These are phyloP conservation scores for Meripilus lineatus DNA, from an alignment of 1,284 basidiomycete species.

Conservation along the genomic window DNA sequence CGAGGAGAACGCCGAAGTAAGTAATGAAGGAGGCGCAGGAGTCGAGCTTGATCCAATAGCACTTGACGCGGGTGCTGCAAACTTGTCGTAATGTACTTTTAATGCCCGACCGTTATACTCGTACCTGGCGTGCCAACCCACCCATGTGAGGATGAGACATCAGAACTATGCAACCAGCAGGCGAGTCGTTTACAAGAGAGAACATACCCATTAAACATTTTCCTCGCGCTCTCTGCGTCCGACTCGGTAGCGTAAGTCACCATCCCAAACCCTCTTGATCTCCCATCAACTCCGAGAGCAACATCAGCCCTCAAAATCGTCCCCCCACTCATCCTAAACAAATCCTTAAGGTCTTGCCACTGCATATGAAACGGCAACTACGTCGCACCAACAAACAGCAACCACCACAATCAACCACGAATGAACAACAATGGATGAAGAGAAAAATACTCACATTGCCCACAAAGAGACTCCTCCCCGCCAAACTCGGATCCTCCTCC, in stretches of 20 bases:
- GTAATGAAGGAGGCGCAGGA: slow-evolving; percentile 23
- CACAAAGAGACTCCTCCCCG: slow-evolving; percentile 62
- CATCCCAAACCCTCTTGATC: slow-evolving; percentile 85
- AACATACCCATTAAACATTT: slow-evolving; percentile 81
- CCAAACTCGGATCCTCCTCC: slow-evolving; percentile 4
- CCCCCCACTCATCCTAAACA: slow-evolving; percentile 79
- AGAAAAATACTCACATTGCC: slow-evolving; percentile 42
- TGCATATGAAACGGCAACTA: slow-evolving; percentile 95
- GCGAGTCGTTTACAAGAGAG: slow-evolving; percentile 2
- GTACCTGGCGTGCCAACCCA: slow-evolving; percentile 43
- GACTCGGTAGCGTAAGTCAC: slow-evolving; percentile 80
- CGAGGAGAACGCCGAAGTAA: neutral
- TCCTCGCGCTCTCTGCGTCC: slow-evolving; percentile 84
- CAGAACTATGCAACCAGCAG: too few relatives aligned
- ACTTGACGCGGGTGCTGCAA: neutral
- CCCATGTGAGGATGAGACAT: neutral
- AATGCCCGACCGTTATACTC: slow-evolving; percentile 82
- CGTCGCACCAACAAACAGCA: neutral
- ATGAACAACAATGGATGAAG: neutral
- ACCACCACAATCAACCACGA: neutral
- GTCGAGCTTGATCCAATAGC: slow-evolving; percentile 33
- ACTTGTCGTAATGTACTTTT: slow-evolving; percentile 87
- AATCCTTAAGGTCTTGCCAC: slow-evolving; percentile 96
- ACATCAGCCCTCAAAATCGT: slow-evolving; percentile 88
- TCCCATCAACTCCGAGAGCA: slow-evolving; percentile 75